Conservation (phyloP, 176 grass and related monocot species). For the Paspalum vaginatum region DNA sequence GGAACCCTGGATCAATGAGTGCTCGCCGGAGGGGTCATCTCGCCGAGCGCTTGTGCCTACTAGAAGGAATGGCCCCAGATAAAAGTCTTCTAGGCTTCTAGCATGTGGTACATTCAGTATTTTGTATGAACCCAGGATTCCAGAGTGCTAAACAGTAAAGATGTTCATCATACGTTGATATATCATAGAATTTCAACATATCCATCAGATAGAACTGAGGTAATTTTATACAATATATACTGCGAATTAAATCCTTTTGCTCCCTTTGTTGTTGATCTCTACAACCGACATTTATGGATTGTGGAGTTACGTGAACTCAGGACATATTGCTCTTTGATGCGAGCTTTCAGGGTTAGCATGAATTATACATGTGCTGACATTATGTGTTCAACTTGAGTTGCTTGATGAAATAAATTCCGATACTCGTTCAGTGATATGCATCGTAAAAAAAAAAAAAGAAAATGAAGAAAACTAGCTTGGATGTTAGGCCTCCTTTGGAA, state of each 20-base stretch:
- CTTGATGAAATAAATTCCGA: background rate
- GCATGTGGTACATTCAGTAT: too few relatives aligned
- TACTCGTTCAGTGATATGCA: background rate
- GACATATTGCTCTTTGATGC: background rate
- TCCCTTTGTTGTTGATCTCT: background rate
- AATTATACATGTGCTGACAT: background rate
- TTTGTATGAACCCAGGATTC: too few relatives aligned
- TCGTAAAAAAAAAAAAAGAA: background rate
- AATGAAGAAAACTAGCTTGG: too few relatives aligned
- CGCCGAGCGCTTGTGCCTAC: too few relatives aligned
- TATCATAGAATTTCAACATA: background rate
- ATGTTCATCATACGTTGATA: background rate
- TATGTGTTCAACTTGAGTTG: background rate
- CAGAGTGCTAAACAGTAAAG: too few relatives aligned
- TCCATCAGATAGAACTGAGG: background rate
- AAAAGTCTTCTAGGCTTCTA: too few relatives aligned
- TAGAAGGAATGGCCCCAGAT: too few relatives aligned
- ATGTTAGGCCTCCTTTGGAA: too few relatives aligned
- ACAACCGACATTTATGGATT: background rate
- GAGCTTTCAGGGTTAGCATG: background rate
- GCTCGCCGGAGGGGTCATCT: too few relatives aligned
- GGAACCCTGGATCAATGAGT: too few relatives aligned
- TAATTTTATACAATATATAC: background rate
- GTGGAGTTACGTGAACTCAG: background rate
- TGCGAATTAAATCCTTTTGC: background rate